These are phyloP conservation scores for Pythium scleroteichum DNA, from an alignment of 352 stramenopile genomes.

Conservation along the genomic window DNA sequence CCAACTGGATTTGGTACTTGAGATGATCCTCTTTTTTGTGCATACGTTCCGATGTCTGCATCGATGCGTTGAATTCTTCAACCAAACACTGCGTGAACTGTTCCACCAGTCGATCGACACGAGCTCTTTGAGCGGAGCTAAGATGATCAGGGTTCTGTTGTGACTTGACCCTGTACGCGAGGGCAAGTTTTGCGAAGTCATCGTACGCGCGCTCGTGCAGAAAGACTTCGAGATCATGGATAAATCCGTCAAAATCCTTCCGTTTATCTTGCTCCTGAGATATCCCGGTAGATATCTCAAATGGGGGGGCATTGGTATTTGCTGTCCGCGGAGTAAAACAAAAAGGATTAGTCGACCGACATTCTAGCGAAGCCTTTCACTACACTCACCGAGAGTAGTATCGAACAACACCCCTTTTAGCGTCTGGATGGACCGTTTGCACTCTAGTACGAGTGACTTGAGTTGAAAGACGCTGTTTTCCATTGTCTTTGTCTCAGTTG, in stretches of 20 bases:
- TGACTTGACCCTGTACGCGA: conserved; percentile 52
- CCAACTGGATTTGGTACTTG: conserved; percentile 70
- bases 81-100: conserved; percentile 62
- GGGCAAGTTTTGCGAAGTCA: conserved; percentile 50
- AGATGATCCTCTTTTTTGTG: conserved; percentile 85
- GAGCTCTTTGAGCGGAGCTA: conserved; percentile 38
- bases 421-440: conserved; percentile 63
- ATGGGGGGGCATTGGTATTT: conserved; percentile 36
- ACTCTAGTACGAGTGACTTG: conserved; percentile 73
- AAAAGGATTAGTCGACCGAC: background rate
- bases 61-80: conserved; percentile 75
- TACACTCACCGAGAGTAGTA: conserved; percentile 36
- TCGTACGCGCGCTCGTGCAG: conserved; percentile 69
- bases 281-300: conserved; percentile 51
- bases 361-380: background rate
- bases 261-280: conserved; percentile 48
- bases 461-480: conserved; percentile 84
- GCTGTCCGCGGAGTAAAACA: conserved; percentile 20
- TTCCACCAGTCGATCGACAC: conserved; percentile 54
- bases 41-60: conserved; percentile 79
- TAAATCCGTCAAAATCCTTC: conserved; percentile 55
- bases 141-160: conserved; percentile 39
- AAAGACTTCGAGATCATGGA: conserved; percentile 66
- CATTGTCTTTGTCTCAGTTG: conserved; percentile 79
- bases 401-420: conserved; percentile 57